Base-by-base conservation (phyloP, 2,329 filamentous ascomycete genomes). In the Karstenula rhodostoma region DNA sequence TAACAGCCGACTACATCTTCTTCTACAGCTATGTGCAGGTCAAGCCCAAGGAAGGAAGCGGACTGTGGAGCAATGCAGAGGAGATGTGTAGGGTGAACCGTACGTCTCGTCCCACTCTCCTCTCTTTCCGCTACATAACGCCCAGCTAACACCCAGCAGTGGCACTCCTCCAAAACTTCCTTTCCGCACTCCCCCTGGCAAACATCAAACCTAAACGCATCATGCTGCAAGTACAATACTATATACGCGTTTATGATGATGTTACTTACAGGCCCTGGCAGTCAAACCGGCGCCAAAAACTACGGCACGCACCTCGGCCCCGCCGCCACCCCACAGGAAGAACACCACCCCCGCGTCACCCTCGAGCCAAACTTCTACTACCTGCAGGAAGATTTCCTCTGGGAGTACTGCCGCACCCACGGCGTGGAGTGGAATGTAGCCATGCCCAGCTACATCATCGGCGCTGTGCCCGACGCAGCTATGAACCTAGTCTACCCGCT, bases 11-110 rank as follows among this genome's bases (percentile, higher is more conserved):
- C 61, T 80, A 85, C 63, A 74, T 84, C 22, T 86, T 85, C 71
- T 86, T 85, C 75, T 85, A 82, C 60, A 82, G 82, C 1, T 86
- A 86, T 73, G 75, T 85, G n/a, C 84, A 86, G 62, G 79, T 80
- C 0, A 71, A 78, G 32, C 83, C 83, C 0, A 82, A 82, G 57
- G 72, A 77, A 17, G 80, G 81, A 2, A 72, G 74, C 15, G 74
- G 77, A 1, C 67, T 83, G 10, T 86, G 83, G 83, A 80, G 79
- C 23, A 80, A 84, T 65, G 81, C 81, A 6, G 80, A 85, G 19
- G 81, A 84, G 63, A 74, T 86, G 68, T 79, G 79, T 25, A 77
- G 76, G 27, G 77, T 85, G 12, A 86, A 86, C 63, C 62, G 71
- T 70, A 59, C 40, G 66, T 65, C 13, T 57, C 7, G 6, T 22